Base-by-base conservation (phyloP, 1,284 basidiomycete species). In the Moesziomyces parantarcticus region DNA sequence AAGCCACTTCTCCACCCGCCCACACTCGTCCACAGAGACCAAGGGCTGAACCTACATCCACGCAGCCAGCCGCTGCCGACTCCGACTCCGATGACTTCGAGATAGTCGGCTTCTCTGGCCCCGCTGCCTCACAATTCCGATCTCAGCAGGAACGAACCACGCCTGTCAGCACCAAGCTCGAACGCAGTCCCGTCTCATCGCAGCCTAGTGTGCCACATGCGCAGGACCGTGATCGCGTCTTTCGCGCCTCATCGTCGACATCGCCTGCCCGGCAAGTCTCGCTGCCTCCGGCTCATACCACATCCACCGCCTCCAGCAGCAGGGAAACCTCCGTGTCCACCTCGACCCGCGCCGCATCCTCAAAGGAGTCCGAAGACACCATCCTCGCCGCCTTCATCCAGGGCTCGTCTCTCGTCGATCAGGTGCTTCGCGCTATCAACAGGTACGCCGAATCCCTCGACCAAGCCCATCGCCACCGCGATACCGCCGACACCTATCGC, bases 31-130 rank as follows among this genome's bases (percentile, higher is more conserved):
- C 21, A 44, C 11, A 39, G 13, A 22, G 13, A 32, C 8, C 22
- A 16, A 36, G 29, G 20, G 5, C 2, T 41, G 20, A 16, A 26
- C 9, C n/a, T 18, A 13, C 14, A 40, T 13, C 50, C 9, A 2
- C 40, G 18, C 53, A 53, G 11, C 16, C 44, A 26, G 36, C 48
- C 29, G 13, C 48, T 7, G 44, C 44, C 14, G 39, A 54, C 14
- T 39, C 58, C 21, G 55, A 58, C 36, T 66, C 63, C 18, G 66
- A 63, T 34, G 57, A 63, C 16, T 69, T 69, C 21, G 66, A 63
- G 26, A 39, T 63, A 20, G 41, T 44, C 4, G 21, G 16, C 29
- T 20, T 51, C 23, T 42, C 10, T 1, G 53, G 59, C 4, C 48
- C 52, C 3, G 56, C 56, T 18, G 18, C 45, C 26, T 44, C 41